phyloP scores from a whole-genome alignment of 352 stramenopile genomes.

The Pythium myriotylum region DNA sequence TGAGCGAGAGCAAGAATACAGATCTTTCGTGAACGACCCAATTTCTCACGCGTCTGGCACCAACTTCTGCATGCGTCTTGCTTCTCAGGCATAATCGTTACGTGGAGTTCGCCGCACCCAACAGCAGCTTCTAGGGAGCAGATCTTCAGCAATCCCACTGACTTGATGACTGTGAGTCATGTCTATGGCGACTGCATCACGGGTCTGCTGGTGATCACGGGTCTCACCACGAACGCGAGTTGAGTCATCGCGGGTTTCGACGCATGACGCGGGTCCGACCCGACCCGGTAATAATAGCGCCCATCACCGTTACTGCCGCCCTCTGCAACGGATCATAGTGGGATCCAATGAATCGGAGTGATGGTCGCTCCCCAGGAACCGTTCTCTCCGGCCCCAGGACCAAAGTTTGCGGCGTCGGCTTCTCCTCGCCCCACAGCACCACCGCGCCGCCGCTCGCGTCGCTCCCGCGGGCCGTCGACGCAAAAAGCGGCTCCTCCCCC shows the following conservation, averaged over 20 bases:
- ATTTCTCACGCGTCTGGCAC: too few species aligned
- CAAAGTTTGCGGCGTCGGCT: too few species aligned
- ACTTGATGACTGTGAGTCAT: too few species aligned
- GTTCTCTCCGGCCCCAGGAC: conserved; percentile 1
- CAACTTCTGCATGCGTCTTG: neutral
- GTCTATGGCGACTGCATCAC: neutral
- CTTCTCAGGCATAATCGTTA: neutral
- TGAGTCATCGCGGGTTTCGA: too few species aligned
- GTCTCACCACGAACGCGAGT: too few species aligned
- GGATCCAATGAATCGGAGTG: neutral
- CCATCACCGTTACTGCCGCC: neutral
- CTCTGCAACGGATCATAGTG: conserved; percentile 11
- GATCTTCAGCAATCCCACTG: too few species aligned
- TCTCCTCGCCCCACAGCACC: too few species aligned
- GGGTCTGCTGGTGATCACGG: neutral
- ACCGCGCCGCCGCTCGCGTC: too few species aligned
- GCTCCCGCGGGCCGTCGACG: too few species aligned
- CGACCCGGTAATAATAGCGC: neutral
- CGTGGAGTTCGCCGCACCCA: conserved; percentile 8
- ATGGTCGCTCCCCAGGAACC: neutral
- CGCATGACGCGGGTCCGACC: neutral
- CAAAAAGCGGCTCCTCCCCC: conserved; percentile 4
- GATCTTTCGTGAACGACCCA: conserved; percentile 7
- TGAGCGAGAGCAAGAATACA: conserved; percentile 5
- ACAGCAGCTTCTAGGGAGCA: neutral